phyloP scores from a whole-genome alignment of 2,329 filamentous ascomycete genomes.

The Cordyceps farinosa region DNA sequence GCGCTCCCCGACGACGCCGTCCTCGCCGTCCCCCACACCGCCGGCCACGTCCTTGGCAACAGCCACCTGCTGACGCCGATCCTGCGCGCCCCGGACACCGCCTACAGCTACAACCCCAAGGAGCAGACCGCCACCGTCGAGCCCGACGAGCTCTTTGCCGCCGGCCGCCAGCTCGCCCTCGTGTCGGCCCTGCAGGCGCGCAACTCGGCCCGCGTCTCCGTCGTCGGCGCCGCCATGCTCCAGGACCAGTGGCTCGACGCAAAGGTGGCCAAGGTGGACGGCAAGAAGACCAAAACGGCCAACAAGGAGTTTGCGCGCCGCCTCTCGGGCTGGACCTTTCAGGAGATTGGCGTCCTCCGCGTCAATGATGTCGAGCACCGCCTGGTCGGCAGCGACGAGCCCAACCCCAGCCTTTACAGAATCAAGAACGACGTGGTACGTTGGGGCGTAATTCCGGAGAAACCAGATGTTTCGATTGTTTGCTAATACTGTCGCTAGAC shows the following conservation, averaged over 20 bases:
- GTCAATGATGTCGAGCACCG: conserved; percentile 82
- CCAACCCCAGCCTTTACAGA: conserved; percentile 86
- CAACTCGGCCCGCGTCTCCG: conserved; percentile 85
- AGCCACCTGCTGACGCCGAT: conserved; percentile 76
- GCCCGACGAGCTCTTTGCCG: conserved; percentile 76
- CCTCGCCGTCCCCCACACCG: conserved; percentile 76
- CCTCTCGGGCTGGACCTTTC: conserved; percentile 91
- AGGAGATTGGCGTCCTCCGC: conserved; percentile 85
- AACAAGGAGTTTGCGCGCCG: conserved; percentile 85
- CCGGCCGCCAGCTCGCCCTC: conserved; percentile 77
- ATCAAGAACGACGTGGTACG: conserved; percentile 95
- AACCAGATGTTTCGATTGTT: not conserved
- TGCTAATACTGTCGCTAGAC: conserved; percentile 48
- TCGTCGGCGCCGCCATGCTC: conserved; percentile 83
- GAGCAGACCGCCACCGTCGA: conserved; percentile 66
- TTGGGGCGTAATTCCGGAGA: conserved; percentile 27
- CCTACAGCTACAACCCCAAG: conserved; percentile 93
- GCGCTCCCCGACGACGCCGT: conserved; percentile 45
- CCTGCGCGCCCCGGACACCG: conserved; percentile 75
- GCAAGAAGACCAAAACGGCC: conserved; percentile 56
- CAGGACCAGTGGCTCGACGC: conserved; percentile 86
- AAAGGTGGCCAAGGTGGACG: conserved; percentile 61
- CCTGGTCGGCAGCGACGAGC: conserved; percentile 50
- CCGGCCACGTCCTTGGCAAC: conserved; percentile 78
- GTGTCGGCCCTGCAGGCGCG: conserved; percentile 86